Evolutionary conservation across 768 basidiomycete genomes (phyloP).

Genomic region (Termitomyces sp.): DNA sequence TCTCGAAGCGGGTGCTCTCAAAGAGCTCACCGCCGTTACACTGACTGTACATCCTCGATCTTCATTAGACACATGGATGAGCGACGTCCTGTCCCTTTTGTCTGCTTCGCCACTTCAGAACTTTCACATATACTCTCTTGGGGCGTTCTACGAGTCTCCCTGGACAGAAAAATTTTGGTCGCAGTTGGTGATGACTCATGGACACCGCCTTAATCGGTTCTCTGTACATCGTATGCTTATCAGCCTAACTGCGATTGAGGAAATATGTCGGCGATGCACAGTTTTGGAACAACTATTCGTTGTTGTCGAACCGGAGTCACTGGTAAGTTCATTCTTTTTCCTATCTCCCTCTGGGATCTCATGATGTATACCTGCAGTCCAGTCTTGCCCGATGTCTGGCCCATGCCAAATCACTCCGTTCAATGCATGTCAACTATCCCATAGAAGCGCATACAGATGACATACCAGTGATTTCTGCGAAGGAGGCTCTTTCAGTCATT

Average conservation of each 20-base stretch:
- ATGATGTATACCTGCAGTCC: conserved; percentile 25
- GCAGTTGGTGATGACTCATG: conserved; percentile 46
- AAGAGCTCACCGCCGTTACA: conserved; percentile 51
- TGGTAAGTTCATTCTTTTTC: conserved; percentile 33
- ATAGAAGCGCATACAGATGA: conserved; percentile 23
- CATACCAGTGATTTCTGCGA: conserved; percentile 25
- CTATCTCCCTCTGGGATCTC: not conserved
- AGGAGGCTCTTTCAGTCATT: conserved; percentile 42
- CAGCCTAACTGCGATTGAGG: conserved; percentile 40
- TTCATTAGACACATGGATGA: conserved; percentile 40
- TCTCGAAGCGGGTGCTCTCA: conserved; percentile 29
- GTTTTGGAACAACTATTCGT: conserved; percentile 64
- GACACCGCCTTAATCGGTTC: conserved; percentile 47
- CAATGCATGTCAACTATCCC: conserved; percentile 60
- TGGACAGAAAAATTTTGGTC: conserved; percentile 48
- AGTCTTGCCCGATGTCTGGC: conserved; percentile 38
- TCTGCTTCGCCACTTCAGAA: conserved; percentile 39
- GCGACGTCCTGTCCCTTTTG: conserved; percentile 3
- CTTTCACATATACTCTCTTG: conserved; percentile 62
- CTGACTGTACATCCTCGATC: conserved; percentile 42
- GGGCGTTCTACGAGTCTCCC: conserved; percentile 32
- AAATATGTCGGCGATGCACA: conserved; percentile 52
- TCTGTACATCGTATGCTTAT: conserved; percentile 65
- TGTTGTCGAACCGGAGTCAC: conserved; percentile 39
- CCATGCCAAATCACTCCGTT: conserved; percentile 41